These are phyloP conservation scores for Candida easanensis DNA, from an alignment of 805 yeast species.

Conservation along the genomic window DNA sequence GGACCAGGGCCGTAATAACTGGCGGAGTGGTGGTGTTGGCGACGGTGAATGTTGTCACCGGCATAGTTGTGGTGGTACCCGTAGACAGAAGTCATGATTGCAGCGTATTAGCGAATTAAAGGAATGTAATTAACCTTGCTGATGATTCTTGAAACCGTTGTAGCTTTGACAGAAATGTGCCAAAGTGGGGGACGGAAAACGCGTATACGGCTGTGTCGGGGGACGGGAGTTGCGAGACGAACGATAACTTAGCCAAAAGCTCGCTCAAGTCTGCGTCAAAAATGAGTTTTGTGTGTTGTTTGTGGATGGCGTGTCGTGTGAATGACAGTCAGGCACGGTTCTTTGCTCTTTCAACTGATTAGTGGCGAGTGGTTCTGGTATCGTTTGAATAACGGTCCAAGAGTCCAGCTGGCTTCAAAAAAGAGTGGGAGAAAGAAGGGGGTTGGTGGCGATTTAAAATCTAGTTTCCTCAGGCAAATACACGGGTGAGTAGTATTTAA, in stretches of 20 bases:
- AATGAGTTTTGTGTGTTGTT: not conserved
- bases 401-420: slow-evolving; percentile 1
- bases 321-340: slow-evolving; percentile 1
- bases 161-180: not conserved
- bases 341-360: slow-evolving; percentile 2
- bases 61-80: slow-evolving; percentile 16
- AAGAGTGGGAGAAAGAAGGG: slow-evolving; percentile 2
- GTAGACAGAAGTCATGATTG: slow-evolving; percentile 23
- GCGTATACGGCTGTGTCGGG: not conserved
- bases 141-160: not conserved
- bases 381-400: not conserved
- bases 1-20: slow-evolving; percentile 8
- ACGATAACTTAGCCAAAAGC: slow-evolving; percentile 44
- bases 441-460: slow-evolving; percentile 15
- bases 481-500: slow-evolving; percentile 14
- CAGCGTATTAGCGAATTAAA: not conserved
- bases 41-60: slow-evolving; percentile 4
- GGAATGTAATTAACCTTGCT: not conserved
- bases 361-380: slow-evolving; percentile 1
- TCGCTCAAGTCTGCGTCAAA: slow-evolving; percentile 25
- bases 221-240: slow-evolving; percentile 6
- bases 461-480: slow-evolving; percentile 25
- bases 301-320: slow-evolving; percentile 2
- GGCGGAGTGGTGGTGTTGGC: slow-evolving; percentile 4
- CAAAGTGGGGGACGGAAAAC: not conserved